Percentiles rank a stretch among this genome's conserved stretches.
Evolutionary conservation across 2,329 filamentous ascomycete species (phyloP).

Genomic region (Diaporthe eres): DNA sequence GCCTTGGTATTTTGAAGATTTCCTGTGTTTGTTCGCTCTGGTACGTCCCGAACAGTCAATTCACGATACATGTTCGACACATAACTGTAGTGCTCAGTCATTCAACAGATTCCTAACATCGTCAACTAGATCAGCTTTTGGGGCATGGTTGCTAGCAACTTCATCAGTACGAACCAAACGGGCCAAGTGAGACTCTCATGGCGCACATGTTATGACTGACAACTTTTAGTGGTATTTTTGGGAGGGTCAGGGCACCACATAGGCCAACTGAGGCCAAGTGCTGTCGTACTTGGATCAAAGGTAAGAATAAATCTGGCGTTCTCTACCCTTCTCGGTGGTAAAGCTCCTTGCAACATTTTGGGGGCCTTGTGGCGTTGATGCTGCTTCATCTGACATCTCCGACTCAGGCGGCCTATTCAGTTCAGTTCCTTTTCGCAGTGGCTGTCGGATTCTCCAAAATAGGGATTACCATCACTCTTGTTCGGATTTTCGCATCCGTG

Average conservation of each 20-base stretch:
- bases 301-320: background rate
- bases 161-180: background rate
- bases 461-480: background rate
- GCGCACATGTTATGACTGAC: background rate
- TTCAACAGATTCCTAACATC: background rate
- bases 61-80: background rate
- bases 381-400: background rate
- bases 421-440: background rate
- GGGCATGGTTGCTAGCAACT: background rate
- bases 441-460: background rate
- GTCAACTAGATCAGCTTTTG: background rate
- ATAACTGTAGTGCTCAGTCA: background rate
- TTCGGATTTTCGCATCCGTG: background rate
- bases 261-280: background rate
- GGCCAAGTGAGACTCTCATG: background rate
- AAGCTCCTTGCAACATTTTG: too few relatives aligned
- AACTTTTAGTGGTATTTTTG: background rate
- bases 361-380: background rate
- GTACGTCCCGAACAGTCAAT: background rate
- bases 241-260: background rate
- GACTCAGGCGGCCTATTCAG: background rate
- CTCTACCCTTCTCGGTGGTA: background rate
- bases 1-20: background rate
- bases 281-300: background rate
- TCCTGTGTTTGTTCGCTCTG: background rate